A percentile compares a stretch with the other conserved stretches of the same genome.
Conservation (phyloP, 75 land plant genomes). For the Pinus albicaulis region DNA sequence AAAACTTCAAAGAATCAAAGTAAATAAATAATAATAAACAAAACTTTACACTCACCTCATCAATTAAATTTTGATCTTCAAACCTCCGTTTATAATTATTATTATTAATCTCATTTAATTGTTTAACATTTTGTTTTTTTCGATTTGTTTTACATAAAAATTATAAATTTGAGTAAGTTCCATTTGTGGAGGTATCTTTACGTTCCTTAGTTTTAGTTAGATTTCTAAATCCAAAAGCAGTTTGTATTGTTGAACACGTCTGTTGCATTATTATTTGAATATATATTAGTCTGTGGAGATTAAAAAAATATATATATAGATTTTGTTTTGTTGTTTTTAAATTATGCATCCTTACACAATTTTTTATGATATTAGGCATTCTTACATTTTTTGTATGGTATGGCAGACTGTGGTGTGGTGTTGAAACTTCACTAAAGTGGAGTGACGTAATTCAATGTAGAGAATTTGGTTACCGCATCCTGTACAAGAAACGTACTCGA, state of each 20-base stretch:
- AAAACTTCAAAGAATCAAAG: too few species aligned
- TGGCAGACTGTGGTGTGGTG: constrained; percentile 90
- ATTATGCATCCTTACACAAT: neutral
- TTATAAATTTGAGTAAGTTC: too few species aligned
- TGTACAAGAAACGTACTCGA: constrained; percentile 92
- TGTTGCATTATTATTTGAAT: too few species aligned
- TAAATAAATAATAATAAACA: too few species aligned
- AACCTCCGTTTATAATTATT: too few species aligned
- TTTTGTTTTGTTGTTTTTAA: neutral
- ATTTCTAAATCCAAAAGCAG: neutral
- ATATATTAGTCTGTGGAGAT: neutral
- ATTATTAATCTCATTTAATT: too few species aligned
- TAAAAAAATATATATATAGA: neutral
- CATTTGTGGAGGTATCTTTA: constrained; percentile 51
- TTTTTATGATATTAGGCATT: too few species aligned
- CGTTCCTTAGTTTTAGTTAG: neutral
- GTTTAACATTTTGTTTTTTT: too few species aligned
- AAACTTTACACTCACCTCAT: too few species aligned
- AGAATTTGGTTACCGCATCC: constrained; percentile 90
- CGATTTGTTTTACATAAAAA: too few species aligned
- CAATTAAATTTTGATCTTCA: too few species aligned
- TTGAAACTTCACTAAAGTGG: constrained; percentile 78
- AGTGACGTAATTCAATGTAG: constrained; percentile 96
- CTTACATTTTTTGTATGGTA: neutral
- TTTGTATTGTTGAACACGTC: neutral